Evolutionary conservation across 1,284 basidiomycete species (phyloP), one percentile per base, ranked within the genome.

Genomic region (Puccinia horiana): DNA sequence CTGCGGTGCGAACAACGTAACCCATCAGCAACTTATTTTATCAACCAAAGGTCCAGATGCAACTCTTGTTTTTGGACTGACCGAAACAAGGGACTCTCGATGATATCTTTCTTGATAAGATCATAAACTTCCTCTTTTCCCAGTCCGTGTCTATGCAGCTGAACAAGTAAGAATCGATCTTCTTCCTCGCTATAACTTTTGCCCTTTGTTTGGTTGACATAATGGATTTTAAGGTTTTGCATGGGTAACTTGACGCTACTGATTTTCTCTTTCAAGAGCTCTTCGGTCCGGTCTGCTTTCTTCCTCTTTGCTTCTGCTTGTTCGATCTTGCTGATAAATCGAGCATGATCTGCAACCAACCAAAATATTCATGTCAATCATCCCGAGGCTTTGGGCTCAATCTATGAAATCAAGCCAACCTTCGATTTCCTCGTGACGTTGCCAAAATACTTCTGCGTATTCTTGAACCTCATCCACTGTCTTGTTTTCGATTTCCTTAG

Each of bases 181-280:
- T 99, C 97, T 86, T 99, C 96, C 85, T 99, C 96, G 44, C 91
- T 93, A 87, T 98, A 99, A 3, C 94, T 92, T 86, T 98, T 98
- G 82, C 95, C 94, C 87, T 97, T 86, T 26, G 85, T 95, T 84
- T 96, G 95, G 82, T 94, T 94, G 0, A 94, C 94, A 85, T 97
- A 97, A 86, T 93, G 93, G 79, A 98, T 91, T 87, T 96, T 93
- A 77, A 98, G 91, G 87, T 96, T 94, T 87, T 97, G 95, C 92
- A 97, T 94, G 0, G 96, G 95, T 87, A 93, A 93, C 52, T 90
- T 89, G 84, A 94, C 92, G 4, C 92, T 92, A 44, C 89, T 89
- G 85, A 98, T 93, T 87, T 97, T 97, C 85, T 91, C 91, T 67
- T 90, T 87, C 56, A 95, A 90, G 12, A 94, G 79, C 37, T 82